phyloP scores from a whole-genome alignment of 306 rosid genomes.

The Fagus crenata region DNA sequence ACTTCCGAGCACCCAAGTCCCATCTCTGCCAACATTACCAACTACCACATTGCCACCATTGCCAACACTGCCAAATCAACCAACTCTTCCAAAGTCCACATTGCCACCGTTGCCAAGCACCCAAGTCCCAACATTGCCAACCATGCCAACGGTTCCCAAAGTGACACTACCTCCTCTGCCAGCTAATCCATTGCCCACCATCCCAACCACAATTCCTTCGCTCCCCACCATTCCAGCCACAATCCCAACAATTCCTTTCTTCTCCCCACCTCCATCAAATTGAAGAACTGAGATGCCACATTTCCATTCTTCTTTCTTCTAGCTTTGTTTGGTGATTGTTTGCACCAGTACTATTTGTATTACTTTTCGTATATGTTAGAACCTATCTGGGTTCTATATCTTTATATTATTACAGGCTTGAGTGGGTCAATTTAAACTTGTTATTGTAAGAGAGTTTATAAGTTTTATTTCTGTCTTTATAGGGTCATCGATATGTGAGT shows the following conservation, averaged over 20 bases:
- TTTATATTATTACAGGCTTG: no score
- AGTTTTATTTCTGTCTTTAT: no score
- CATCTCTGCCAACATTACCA: constrained; percentile 1
- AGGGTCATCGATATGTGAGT: no score
- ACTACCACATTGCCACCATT: constrained; percentile 17
- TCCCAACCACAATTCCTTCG: constrained; percentile 13
- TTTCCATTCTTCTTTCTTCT: no score
- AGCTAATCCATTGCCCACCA: no score
- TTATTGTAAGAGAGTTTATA: no score
- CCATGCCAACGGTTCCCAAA: neutral
- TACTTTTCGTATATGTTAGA: no score
- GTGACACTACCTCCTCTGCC: no score
- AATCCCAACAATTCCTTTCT: constrained; percentile 16
- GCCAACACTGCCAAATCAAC: constrained; percentile 3
- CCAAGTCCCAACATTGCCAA: constrained; percentile 15
- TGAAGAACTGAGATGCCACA: neutral
- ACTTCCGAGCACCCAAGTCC: neutral
- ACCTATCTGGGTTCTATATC: no score
- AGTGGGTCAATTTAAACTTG: no score
- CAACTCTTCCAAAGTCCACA: constrained; percentile 27
- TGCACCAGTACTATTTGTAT: no score
- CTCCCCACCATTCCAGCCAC: constrained; percentile 5
- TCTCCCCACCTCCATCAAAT: constrained; percentile 32
- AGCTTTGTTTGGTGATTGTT: no score
- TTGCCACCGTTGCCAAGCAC: constrained; percentile 31